phyloP scores from a whole-genome alignment of 352 stramenopile genomes.

The Globisporangium cylindrosporum region DNA sequence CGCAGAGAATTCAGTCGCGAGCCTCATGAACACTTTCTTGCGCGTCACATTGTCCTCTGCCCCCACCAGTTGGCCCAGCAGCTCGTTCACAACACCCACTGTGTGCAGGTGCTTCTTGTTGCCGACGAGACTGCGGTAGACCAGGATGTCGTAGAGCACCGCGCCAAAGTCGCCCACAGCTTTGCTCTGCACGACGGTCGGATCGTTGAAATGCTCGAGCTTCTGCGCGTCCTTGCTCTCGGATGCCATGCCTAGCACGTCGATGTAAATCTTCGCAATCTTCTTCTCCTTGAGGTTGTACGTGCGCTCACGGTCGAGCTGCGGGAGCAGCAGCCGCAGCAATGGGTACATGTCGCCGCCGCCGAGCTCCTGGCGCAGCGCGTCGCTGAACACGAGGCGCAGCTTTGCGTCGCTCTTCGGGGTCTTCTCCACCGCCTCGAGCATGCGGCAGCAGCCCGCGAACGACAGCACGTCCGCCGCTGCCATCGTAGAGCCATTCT shows the following conservation, averaged over 20 bases:
- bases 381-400: constrained; percentile 68
- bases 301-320: constrained; percentile 80
- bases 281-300: constrained; percentile 90
- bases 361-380: constrained; percentile 50
- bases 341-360: constrained; percentile 68
- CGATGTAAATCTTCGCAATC: constrained; percentile 75
- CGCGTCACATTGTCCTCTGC: constrained; percentile 39
- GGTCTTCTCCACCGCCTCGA: constrained; percentile 67
- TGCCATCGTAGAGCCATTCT: neutral
- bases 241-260: constrained; percentile 62
- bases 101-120: constrained; percentile 49
- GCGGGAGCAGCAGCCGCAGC: constrained; percentile 68
- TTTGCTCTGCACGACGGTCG: constrained; percentile 75
- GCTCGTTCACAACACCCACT: constrained; percentile 50
- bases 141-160: constrained; percentile 70
- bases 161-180: constrained; percentile 80
- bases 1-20: constrained; percentile 73
- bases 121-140: constrained; percentile 51
- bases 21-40: constrained; percentile 65
- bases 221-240: constrained; percentile 73
- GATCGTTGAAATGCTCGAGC: constrained; percentile 81
- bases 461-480: constrained; percentile 47
- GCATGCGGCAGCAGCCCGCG: constrained; percentile 63
- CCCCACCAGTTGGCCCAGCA: constrained; percentile 55
- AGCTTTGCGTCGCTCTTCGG: constrained; percentile 77